Conservation (phyloP, 176 grass and related monocot species). For the Musa itinerans region DNA sequence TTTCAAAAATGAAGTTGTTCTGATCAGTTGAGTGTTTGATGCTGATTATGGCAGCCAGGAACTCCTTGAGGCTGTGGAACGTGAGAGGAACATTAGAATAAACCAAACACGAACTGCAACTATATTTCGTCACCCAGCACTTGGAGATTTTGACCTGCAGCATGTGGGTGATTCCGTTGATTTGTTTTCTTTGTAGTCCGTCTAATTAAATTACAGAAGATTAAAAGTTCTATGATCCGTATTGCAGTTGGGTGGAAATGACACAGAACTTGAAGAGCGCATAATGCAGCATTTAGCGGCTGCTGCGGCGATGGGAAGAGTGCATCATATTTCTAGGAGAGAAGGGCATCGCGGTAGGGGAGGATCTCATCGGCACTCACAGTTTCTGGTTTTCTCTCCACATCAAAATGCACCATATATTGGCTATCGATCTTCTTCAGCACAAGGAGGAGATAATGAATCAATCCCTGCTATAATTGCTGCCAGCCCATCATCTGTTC, state of each 20-base stretch:
- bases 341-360: constrained; percentile 48
- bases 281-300: constrained; percentile 79
- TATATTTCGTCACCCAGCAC: constrained; percentile 61
- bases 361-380: constrained; percentile 36
- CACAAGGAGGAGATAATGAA: constrained; percentile 25
- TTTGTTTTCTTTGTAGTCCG: background rate
- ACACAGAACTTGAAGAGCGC: constrained; percentile 77
- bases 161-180: constrained; percentile 45
- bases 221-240: background rate
- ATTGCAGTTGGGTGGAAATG: constrained; percentile 49
- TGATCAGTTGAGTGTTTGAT: background rate
- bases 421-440: constrained; percentile 24
- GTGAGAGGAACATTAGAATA: constrained; percentile 56
- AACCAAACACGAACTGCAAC: constrained; percentile 54
- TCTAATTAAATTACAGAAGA: background rate
- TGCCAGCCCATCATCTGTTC: constrained; percentile 26
- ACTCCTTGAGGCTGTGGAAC: constrained; percentile 62
- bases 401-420: constrained; percentile 29
- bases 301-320: constrained; percentile 60
- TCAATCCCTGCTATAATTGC: constrained; percentile 23
- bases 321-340: constrained; percentile 59
- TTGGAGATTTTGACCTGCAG: constrained; percentile 79
- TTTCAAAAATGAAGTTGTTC: background rate
- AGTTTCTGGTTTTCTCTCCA: constrained; percentile 40
- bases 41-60: constrained; percentile 48